Evolutionary conservation across 306 rosid species (phyloP), one percentile per base, ranked within the genome.

Genomic region (Betula pendula): DNA sequence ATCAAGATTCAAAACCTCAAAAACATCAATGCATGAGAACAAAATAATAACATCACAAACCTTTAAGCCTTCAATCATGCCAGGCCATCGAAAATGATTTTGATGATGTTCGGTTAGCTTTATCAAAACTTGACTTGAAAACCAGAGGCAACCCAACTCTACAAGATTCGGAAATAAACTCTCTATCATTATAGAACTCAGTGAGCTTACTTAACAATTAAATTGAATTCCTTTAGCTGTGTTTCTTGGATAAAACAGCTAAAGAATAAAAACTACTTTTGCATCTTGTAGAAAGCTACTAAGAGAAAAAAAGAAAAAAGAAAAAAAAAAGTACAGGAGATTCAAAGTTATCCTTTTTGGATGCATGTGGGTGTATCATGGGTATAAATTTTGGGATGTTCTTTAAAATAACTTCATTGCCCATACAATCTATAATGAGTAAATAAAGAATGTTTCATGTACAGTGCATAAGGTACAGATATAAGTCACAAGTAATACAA

Each of bases 41-140:
- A 73, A 47, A 67, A 84, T 19, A 52, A 40, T 19, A 62, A 42
- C 59, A 75, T 42, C 68, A 29, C 22, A 63, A 43, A 95, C 97
- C 99, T 90, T 92, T 83, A 92, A 81, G 79, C 97, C 98, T 84
- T 95, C 96, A 31, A 1, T 79, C 90, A 92, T 77, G 86, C 99
- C 99, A 0, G 97, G 99, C 84, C 99, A 97, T 13, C 96, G 96
- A 73, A 73, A 95, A 92, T 71, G 97, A 95, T 81, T 95, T 95
- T 67, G 97, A 91, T 24, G 99, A 95, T 62, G 97, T 95, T 52
- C 97, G 86, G 83, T 95, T 95, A 72, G 99, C 99, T 83, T 92
- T 95, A 80, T 95, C 97, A 73, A 95, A 95, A 87, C 99, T 95
- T 62, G 99, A 90, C 87, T 92, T 92, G 88, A 95, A 95, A 77